phyloP scores from a whole-genome alignment of 2,329 filamentous ascomycete genomes.

The Ophiocordyceps camponoti-leonardi region DNA sequence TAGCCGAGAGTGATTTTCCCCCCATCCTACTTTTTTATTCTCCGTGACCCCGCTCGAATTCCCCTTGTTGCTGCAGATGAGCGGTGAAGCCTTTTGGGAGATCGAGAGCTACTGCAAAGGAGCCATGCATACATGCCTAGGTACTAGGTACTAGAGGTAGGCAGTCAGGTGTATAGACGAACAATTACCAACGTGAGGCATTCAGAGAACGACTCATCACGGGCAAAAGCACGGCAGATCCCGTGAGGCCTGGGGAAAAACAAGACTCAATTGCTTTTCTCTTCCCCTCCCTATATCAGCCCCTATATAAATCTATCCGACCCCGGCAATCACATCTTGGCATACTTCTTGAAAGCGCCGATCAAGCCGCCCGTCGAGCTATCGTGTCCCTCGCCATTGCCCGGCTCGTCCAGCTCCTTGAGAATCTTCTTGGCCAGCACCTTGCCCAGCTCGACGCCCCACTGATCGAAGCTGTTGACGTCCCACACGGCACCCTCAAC shows the following conservation, averaged over 20 bases:
- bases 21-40: background rate
- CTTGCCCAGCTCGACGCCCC: slow-evolving; percentile 98
- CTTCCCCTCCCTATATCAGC: background rate
- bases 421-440: slow-evolving; percentile 84
- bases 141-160: no score
- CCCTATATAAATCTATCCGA: background rate
- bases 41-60: background rate
- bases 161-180: no score
- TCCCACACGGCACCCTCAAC: slow-evolving; percentile 97
- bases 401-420: slow-evolving; percentile 65
- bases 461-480: slow-evolving; percentile 99
- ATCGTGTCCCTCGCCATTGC: slow-evolving; percentile 60
- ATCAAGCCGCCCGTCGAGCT: slow-evolving; percentile 78
- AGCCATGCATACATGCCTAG: no score
- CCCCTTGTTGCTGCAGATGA: background rate
- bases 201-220: no score
- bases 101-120: no score
- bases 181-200: no score
- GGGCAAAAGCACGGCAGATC: background rate
- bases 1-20: background rate
- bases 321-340: slow-evolving; percentile 24
- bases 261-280: background rate
- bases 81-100: background rate
- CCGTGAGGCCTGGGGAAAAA: background rate
- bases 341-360: slow-evolving; percentile 73